Conservation (phyloP, 495 filamentous ascomycete genomes). For the Aspergillus hancockii region DNA sequence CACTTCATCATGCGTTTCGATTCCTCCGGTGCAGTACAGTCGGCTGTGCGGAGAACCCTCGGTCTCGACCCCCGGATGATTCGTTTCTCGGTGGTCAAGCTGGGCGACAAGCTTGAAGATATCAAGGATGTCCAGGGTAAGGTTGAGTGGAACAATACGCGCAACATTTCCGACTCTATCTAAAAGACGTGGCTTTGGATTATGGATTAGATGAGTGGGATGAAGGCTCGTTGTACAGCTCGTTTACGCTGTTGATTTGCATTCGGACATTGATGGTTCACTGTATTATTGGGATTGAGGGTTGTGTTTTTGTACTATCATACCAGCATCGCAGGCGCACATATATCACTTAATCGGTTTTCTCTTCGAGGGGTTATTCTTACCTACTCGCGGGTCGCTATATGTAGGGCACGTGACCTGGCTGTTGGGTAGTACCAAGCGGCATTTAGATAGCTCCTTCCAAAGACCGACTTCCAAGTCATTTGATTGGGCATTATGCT, state of each 20-base stretch:
- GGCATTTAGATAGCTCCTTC: background rate
- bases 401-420: background rate
- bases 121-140: constrained; percentile 61
- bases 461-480: background rate
- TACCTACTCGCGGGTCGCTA: background rate
- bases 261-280: constrained; percentile 12
- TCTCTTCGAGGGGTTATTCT: constrained; percentile 11
- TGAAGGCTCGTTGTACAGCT: constrained; percentile 17
- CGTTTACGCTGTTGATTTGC: constrained; percentile 20
- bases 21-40: constrained; percentile 65
- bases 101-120: constrained; percentile 76
- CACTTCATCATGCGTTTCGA: constrained; percentile 99
- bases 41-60: constrained; percentile 69
- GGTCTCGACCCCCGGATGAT: constrained; percentile 91
- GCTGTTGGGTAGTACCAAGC: background rate
- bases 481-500: background rate
- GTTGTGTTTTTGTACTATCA: constrained; percentile 26
- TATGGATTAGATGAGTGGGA: background rate
- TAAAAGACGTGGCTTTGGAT: constrained; percentile 6
- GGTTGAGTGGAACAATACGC: constrained; percentile 57
- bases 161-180: constrained; percentile 34
- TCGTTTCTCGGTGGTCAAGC: constrained; percentile 78
- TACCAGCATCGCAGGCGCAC: constrained; percentile 45
- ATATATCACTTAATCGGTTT: constrained; percentile 30
- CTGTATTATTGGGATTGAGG: constrained; percentile 36